Evolutionary conservation across 2,329 filamentous ascomycete species (phyloP).

Genomic region (Drechslerella dactyloides): DNA sequence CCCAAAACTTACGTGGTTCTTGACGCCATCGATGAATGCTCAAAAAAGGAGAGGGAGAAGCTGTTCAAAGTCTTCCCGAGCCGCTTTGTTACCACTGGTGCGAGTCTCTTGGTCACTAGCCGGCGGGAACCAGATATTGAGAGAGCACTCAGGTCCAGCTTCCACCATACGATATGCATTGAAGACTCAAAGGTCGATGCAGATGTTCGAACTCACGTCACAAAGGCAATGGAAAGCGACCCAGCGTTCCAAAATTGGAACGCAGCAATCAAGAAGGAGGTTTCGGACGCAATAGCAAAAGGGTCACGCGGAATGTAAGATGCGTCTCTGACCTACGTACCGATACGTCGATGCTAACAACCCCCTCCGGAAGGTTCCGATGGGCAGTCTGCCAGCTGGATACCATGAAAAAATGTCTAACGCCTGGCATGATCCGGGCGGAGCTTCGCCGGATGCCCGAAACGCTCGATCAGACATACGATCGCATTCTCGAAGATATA

Average conservation of each 20-base stretch:
- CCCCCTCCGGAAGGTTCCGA: conserved; percentile 26
- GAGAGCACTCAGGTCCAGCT: background rate
- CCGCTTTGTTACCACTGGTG: background rate
- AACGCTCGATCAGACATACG: conserved; percentile 36
- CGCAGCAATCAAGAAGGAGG: conserved; percentile 22
- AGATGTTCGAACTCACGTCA: conserved; percentile 19
- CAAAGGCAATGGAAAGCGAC: conserved; percentile 20
- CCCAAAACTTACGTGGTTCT: conserved; percentile 7
- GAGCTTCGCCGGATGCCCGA: conserved; percentile 27
- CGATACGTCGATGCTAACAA: background rate
- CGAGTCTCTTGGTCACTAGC: conserved; percentile 25
- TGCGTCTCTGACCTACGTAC: background rate
- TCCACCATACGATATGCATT: conserved; percentile 16
- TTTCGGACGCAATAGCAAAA: conserved; percentile 22
- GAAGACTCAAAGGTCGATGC: conserved; percentile 24
- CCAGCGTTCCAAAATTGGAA: conserved; percentile 25
- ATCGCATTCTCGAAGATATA: conserved; percentile 22
- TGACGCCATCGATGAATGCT: conserved; percentile 39
- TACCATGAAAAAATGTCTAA: conserved; percentile 27
- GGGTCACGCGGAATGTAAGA: conserved; percentile 40
- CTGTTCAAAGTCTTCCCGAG: conserved; percentile 18
- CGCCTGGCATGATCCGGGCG: conserved; percentile 17
- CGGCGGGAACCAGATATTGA: conserved; percentile 30
- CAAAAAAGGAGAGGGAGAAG: conserved; percentile 12
- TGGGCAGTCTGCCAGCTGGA: conserved; percentile 42